Base-by-base conservation (phyloP, 352 stramenopile species). In the Globisporangium orthogonon region DNA sequence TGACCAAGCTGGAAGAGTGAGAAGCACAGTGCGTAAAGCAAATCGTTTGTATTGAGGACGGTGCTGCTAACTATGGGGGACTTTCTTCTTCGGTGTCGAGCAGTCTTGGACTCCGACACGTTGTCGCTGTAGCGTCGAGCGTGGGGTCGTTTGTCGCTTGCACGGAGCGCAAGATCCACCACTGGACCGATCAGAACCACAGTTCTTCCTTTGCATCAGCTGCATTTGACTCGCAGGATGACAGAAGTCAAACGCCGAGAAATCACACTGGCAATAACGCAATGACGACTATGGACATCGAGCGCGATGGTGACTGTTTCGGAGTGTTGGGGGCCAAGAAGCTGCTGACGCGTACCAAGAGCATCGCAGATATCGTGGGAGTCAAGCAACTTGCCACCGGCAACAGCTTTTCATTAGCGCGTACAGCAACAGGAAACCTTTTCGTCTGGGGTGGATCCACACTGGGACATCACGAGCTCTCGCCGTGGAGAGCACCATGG, bases 271-370 rank as follows among this genome's bases (percentile, higher is more conserved):
- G 30, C 11, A 23, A 60, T 4, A 30, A 43, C n/a, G n/a, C n/a
- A 18, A 17, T 54, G 50, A 4, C 7, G 0, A 13, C 55, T n/a
- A 13, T 74, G 2, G 56, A 77, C 7, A 49, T 56, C 11, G 59
- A 76, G 30, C 58, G 71, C 6, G 58, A 69, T 50, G 77, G 74
- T 15, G 74, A 86, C 54, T 83, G 67, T 51, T 81, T 87, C 47
- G 73, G 74, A 1, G 58, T 86, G 6, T 59, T 83, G 2, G 66
- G 70, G 11, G 70, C 68, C 6, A 74, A 54, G 13, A 74, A 69
- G 15, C 55, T 87, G 41, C 53, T 84, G 28, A 62, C 69, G 7
- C 73, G 77, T 1, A 59, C 63, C 2, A 84, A 86, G 39, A 75
- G 56, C 0, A 77, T 86, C 15, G 60, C 63, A 3, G 77, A 87